Base-by-base conservation (phyloP, 495 filamentous ascomycete species). In the Annulohypoxylon stygium region DNA sequence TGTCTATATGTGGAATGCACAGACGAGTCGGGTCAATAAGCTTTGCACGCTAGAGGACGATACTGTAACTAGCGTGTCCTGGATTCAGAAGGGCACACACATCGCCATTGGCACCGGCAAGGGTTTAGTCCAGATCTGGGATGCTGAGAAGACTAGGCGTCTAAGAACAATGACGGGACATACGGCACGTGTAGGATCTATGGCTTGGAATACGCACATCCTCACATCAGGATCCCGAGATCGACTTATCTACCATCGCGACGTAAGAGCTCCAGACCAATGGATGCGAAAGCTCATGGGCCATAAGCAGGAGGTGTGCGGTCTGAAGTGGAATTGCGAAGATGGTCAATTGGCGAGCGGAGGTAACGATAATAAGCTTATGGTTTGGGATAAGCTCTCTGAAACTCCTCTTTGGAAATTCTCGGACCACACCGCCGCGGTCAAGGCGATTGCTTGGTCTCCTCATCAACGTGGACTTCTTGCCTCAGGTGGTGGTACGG, bases 1-100 rank as follows among this genome's bases (percentile, higher is more conserved):
- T 59, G 96, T 99, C n/a, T 99, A 98, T 77, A 96, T 98, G 93
- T 99, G 96, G 95, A 97, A 97, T 77, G 94, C 94, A 10, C 88
- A 91, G 54, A 89, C 91, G 2, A 95, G 95, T 58, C 84, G 89
- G 39, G 96, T 98, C 14, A 96, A 92, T 47, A 97, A 95, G 82
- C 87, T 98, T 0, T 98, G 97, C 79, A 95, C 97, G 48, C 86
- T 99, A 10, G 90, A 91, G 70, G 95, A 97, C 74, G 96, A 99
- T 78, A 95, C 90, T 0, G 94, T 99, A 2, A 98, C 96, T 9
- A 97, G 93, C 71, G 96, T 99, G 18, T 97, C 89, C 69, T 99
- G 96, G 96, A 99, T 99, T 69, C 96, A 99, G 33, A 83, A 95
- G 84, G 96, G 96, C 30, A 97, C 94, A 0, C 97, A 99, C 81